Conservation (phyloP, 1,284 basidiomycete genomes). For the Trichosporon sp. region DNA sequence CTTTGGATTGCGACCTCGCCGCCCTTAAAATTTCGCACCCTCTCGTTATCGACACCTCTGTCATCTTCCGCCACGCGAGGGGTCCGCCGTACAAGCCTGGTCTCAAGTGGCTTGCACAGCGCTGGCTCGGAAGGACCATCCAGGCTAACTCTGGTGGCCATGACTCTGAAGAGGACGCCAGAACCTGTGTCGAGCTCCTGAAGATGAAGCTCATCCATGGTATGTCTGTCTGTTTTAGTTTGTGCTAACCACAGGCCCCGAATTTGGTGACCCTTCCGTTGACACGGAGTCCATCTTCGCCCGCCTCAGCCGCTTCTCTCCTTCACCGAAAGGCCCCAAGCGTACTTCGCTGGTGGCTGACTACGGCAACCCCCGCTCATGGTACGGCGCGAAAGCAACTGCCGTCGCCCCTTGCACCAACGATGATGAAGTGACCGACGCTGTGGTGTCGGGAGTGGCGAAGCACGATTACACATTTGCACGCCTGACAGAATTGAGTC, state of each 20-base stretch:
- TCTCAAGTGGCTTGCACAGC: slow-evolving; percentile 83
- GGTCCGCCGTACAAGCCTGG: slow-evolving; percentile 85
- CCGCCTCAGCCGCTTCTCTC: slow-evolving; percentile 57
- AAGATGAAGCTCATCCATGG: slow-evolving; percentile 71
- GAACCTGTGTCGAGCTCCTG: slow-evolving; percentile 74
- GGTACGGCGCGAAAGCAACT: slow-evolving; percentile 75
- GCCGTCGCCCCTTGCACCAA: slow-evolving; percentile 64
- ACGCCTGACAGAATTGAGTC: slow-evolving; percentile 69
- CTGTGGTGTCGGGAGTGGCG: slow-evolving; percentile 57
- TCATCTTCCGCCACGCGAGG: slow-evolving; percentile 81
- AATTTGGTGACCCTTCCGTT: slow-evolving; percentile 71
- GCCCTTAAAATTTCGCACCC: slow-evolving; percentile 78
- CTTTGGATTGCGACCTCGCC: slow-evolving; percentile 81
- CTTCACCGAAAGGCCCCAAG: slow-evolving; percentile 24
- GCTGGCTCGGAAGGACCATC: slow-evolving; percentile 80
- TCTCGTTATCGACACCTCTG: slow-evolving; percentile 78
- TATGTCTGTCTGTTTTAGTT: slow-evolving; percentile 23
- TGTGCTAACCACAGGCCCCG: slow-evolving; percentile 52
- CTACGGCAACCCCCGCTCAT: slow-evolving; percentile 69
- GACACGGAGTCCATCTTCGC: slow-evolving; percentile 84
- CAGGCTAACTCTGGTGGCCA: slow-evolving; percentile 71
- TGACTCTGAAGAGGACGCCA: slow-evolving; percentile 85
- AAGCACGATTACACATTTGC: slow-evolving; percentile 75
- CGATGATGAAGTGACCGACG: slow-evolving; percentile 66
- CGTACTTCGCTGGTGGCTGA: slow-evolving; percentile 70